Evolutionary conservation across 2,329 filamentous ascomycete species (phyloP).

Genomic region (Trichoderma afroharzianum): DNA sequence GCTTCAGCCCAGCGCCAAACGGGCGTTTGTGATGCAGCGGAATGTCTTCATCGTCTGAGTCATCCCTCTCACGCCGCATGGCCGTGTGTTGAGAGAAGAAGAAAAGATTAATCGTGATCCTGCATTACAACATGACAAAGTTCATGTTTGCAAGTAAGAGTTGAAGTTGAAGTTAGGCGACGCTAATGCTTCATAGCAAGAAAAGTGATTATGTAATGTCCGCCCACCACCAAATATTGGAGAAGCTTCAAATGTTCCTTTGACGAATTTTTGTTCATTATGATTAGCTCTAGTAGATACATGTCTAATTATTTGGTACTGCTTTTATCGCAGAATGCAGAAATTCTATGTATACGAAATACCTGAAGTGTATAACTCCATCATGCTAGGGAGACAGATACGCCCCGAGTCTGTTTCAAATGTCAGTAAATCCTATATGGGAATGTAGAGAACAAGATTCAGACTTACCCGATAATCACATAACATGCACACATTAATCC

Average conservation of each 20-base stretch:
- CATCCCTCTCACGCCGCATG: slow-evolving; percentile 29
- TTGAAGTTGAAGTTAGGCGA: neutral
- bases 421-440: neutral
- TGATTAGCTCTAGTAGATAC: neutral
- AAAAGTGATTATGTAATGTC: neutral
- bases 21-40: slow-evolving; percentile 52
- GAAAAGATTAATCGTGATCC: neutral
- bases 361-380: neutral
- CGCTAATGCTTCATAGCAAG: neutral
- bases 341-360: neutral
- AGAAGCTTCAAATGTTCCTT: neutral
- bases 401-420: neutral
- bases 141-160: neutral
- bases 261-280: slow-evolving; percentile 6
- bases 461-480: slow-evolving; percentile 44
- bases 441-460: neutral
- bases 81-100: neutral
- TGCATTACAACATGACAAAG: neutral
- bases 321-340: neutral
- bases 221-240: neutral
- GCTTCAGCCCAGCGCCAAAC: slow-evolving; percentile 55
- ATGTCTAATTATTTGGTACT: neutral
- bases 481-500: slow-evolving; percentile 53
- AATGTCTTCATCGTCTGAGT: slow-evolving; percentile 37
- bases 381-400: slow-evolving; percentile 11